phyloP scores from a whole-genome alignment of 139 green algal genomes.

The Axilococcus clingmanii region DNA sequence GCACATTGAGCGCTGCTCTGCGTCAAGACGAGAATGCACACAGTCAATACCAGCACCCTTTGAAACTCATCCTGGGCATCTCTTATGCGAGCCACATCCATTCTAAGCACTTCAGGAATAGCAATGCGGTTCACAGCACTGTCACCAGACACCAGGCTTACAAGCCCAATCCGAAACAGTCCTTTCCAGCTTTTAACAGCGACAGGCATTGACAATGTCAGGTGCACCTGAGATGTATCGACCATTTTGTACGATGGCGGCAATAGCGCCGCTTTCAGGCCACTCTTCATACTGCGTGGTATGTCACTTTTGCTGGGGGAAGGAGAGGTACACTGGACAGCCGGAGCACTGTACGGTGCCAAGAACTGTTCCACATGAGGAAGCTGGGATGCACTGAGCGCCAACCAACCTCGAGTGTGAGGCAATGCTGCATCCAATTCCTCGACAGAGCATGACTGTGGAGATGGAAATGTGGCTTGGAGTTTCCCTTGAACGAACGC shows the following conservation, averaged over 20 bases:
- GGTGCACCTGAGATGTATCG: no score
- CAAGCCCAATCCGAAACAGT: constrained; percentile 46
- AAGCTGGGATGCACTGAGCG: constrained; percentile 23
- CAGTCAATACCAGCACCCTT: constrained; percentile 47
- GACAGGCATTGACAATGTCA: background rate
- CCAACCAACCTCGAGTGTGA: constrained; percentile 32
- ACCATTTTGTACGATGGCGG: no score
- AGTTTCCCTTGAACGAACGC: constrained; percentile 26
- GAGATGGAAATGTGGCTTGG: background rate
- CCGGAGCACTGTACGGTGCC: no score
- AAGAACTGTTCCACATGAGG: constrained; percentile 26
- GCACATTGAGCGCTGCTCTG: constrained; percentile 18
- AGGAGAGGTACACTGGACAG: no score
- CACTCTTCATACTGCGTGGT: no score
- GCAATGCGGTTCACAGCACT: constrained; percentile 14
- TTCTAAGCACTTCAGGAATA: constrained; percentile 49
- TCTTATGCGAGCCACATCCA: constrained; percentile 48
- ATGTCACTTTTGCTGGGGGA: no score
- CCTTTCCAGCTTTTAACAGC: constrained; percentile 37
- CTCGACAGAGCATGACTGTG: background rate
- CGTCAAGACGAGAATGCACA: constrained; percentile 46
- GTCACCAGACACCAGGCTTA: constrained; percentile 40
- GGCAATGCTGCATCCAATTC: constrained; percentile 14
- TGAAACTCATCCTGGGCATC: constrained; percentile 63
- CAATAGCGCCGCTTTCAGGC: no score